phyloP scores from a whole-genome alignment of 768 basidiomycete species.

The Amanita rubescens region DNA sequence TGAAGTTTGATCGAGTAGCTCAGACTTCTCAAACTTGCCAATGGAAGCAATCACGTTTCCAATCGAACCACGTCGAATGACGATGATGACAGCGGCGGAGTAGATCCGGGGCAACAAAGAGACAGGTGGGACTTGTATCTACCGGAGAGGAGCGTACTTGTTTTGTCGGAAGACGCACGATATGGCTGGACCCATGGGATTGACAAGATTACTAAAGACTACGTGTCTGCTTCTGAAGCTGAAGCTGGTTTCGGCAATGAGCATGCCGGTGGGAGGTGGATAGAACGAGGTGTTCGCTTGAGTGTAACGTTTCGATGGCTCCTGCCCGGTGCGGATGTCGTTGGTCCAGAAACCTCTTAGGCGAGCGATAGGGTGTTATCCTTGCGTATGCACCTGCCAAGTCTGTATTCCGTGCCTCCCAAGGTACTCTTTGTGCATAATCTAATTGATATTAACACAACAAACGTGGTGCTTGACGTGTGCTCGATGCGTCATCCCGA shows the following conservation, averaged over 20 bases:
- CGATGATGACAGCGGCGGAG: background rate
- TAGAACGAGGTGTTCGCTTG: slow-evolving; percentile 50
- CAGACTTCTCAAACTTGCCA: background rate
- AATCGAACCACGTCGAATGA: too few species aligned
- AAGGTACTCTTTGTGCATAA: too few species aligned
- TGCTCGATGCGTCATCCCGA: too few species aligned
- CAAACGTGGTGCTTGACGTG: too few species aligned
- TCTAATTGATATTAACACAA: too few species aligned
- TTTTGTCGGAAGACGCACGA: slow-evolving; percentile 74
- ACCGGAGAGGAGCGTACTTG: slow-evolving; percentile 66
- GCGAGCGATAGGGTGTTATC: too few species aligned
- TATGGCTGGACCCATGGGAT: slow-evolving; percentile 91
- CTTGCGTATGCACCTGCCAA: too few species aligned
- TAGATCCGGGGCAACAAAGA: slow-evolving; percentile 11
- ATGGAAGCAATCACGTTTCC: background rate
- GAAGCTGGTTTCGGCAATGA: slow-evolving; percentile 4
- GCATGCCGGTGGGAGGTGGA: slow-evolving; percentile 23
- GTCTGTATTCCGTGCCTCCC: too few species aligned
- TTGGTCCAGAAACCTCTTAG: slow-evolving; percentile 30
- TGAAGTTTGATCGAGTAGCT: slow-evolving; percentile 50
- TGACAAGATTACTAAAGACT: slow-evolving; percentile 49
- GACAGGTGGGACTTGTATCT: slow-evolving; percentile 53
- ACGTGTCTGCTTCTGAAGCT: slow-evolving; percentile 33
- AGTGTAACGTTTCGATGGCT: slow-evolving; percentile 89
- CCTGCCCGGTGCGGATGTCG: slow-evolving; percentile 74